Percentiles rank a stretch among this genome's conserved stretches.
Conservation (phyloP, 345 rosid species). For the Geranium rotundifolium region DNA sequence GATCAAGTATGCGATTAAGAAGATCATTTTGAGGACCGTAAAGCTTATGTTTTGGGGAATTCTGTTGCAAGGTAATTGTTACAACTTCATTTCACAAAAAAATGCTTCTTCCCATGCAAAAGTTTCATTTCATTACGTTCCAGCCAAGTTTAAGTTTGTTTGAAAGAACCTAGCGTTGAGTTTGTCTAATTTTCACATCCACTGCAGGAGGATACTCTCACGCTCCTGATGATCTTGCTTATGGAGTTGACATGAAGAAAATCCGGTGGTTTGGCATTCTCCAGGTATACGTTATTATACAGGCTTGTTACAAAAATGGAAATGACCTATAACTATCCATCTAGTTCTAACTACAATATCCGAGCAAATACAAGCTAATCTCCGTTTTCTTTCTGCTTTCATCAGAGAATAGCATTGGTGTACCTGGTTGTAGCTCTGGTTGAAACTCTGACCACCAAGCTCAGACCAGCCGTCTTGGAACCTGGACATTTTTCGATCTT, state of each 20-base stretch:
- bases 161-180: too few species aligned
- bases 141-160: too few species aligned
- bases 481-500: slow-evolving; percentile 42
- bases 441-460: slow-evolving; percentile 43
- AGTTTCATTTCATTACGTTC: too few species aligned
- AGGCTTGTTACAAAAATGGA: neutral
- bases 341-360: neutral
- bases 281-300: slow-evolving; percentile 28
- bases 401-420: slow-evolving; percentile 57
- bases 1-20: slow-evolving; percentile 30
- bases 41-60: slow-evolving; percentile 72
- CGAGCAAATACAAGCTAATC: neutral
- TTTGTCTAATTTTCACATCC: neutral
- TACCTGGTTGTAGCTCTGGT: slow-evolving; percentile 48
- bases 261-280: slow-evolving; percentile 65
- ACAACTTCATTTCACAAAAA: too few species aligned
- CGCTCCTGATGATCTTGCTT: slow-evolving; percentile 39
- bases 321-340: neutral
- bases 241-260: slow-evolving; percentile 59
- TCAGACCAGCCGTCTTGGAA: slow-evolving; percentile 24
- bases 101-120: too few species aligned
- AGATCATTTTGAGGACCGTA: slow-evolving; percentile 40
- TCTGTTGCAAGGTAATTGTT: slow-evolving; percentile 42
- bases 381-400: neutral
- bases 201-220: slow-evolving; percentile 58